phyloP scores from a whole-genome alignment of 2,329 filamentous ascomycete genomes.

The Metarhizium rileyi region DNA sequence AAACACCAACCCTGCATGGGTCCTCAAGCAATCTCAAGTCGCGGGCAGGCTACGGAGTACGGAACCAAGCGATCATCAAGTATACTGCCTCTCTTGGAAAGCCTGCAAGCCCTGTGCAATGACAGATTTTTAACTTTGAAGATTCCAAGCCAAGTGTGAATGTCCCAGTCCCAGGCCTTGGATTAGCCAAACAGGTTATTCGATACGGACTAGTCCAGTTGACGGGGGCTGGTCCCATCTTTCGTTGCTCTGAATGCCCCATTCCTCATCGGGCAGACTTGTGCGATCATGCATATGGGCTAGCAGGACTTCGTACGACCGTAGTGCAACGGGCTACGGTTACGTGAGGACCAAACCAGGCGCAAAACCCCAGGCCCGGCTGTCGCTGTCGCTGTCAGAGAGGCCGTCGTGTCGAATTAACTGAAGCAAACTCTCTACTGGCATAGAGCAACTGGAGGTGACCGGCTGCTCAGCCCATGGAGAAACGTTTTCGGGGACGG shows the following conservation, averaged over 20 bases:
- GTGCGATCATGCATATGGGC: slow-evolving; percentile 7
- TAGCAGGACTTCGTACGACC: neutral
- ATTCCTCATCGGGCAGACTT: slow-evolving; percentile 2
- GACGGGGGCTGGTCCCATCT: neutral
- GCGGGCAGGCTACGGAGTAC: neutral
- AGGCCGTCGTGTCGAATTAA: too few species aligned
- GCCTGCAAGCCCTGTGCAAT: neutral
- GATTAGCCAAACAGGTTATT: neutral
- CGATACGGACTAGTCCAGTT: neutral
- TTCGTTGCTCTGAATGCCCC: neutral
- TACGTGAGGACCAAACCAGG: neutral
- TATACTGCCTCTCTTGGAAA: neutral
- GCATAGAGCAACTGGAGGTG: too few species aligned
- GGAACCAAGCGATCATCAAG: neutral
- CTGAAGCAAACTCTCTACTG: too few species aligned
- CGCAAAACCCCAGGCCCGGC: neutral
- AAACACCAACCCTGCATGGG: neutral
- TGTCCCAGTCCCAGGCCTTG: too few species aligned
- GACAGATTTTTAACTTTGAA: too few species aligned
- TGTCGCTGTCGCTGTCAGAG: neutral
- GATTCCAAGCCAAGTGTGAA: too few species aligned
- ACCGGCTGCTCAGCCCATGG: too few species aligned
- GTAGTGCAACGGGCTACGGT: neutral
- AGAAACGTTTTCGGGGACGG: too few species aligned
- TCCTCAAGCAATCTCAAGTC: neutral